Evolutionary conservation across 2,329 filamentous ascomycete species (phyloP).

Genomic region (Fusarium stilboides): DNA sequence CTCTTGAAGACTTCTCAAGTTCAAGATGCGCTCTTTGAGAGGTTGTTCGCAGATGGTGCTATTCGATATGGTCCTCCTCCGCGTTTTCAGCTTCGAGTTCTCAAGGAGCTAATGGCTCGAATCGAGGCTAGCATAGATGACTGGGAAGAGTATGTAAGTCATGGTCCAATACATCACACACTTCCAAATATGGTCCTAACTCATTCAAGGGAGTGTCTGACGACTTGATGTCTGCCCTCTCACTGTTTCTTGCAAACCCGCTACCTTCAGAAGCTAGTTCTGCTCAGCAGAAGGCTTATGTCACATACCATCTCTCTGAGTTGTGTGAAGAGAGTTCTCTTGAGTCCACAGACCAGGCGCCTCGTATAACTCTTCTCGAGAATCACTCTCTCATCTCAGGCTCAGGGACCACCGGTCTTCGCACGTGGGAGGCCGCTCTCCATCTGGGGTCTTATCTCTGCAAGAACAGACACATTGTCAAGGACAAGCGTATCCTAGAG

Average conservation of each 20-base stretch:
- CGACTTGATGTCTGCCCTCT: conserved; percentile 79
- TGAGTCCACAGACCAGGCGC: background rate
- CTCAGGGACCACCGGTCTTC: conserved; percentile 80
- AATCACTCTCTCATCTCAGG: conserved; percentile 78
- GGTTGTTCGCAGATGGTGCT: conserved; percentile 74
- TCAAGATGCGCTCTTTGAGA: conserved; percentile 76
- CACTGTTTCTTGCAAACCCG: conserved; percentile 74
- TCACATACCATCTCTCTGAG: conserved; percentile 75
- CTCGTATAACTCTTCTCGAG: conserved; percentile 75
- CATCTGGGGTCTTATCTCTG: conserved; percentile 80
- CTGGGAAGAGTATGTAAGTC: conserved; percentile 89
- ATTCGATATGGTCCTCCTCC: conserved; percentile 73
- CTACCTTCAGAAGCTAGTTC: conserved; percentile 75
- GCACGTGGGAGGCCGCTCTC: conserved; percentile 86
- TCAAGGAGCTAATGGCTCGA: conserved; percentile 79
- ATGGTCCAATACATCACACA: background rate
- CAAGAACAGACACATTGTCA: conserved; percentile 61
- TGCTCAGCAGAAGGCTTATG: conserved; percentile 80
- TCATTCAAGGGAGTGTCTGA: conserved; percentile 82
- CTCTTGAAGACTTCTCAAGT: conserved; percentile 72
- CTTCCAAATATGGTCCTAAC: conserved; percentile 43
- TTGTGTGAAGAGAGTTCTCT: conserved; percentile 32
- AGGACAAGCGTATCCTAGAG: conserved; percentile 75
- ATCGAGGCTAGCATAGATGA: conserved; percentile 84
- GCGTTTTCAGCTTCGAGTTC: conserved; percentile 77